Base-by-base conservation (phyloP, 2,329 filamentous ascomycete genomes). In the Clarireedia monteithiana region DNA sequence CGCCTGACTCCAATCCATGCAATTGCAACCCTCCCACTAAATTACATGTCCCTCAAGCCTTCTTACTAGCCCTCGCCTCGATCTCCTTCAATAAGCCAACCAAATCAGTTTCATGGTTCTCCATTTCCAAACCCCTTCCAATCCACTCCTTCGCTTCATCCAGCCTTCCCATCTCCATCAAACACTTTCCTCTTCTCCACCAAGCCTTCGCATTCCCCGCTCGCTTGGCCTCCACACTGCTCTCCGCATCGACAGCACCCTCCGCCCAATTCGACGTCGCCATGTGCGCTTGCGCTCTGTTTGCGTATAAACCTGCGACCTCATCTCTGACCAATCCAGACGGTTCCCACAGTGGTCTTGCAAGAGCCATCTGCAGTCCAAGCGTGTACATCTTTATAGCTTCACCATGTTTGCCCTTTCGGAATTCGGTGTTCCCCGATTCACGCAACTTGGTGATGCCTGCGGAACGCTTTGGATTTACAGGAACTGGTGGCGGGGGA, bases 391-490 rank as follows among this genome's bases (percentile, higher is more conserved):
- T 80, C 64, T 84, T 85, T 63, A 90, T 78, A 4, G 92, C 92
- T 54, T 95, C 89, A 55, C 72, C 73, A 74, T 87, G 83, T 63
- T 83, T 80, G 65, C 80, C 80, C 73, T 92, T 91, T 72, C 89
- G 87, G 77, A 89, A 92, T 64, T 88, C 83, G 57, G 75, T 75
- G 76, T 96, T 96, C 66, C 90, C 92, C 56, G 81, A 81, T 71
- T 97, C 94, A 70, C 91, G 89, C 63, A 97, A 84, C 75, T 97
- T 97, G 73, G 79, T 83, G 72, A 99, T 88, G 69, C 91, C 84
- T 38, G 89, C 90, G 62, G 82, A 85, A 68, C 92, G 89, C 75
- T 96, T 96, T 51, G 90, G 91, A 77, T 96, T 95, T 60, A 96
- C 86, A 58, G 91, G 91, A 44, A 95, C 80, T 0, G 94, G 94